Evolutionary conservation across 1,139 yeast genomes (phyloP).

Genomic region (Pichia cactophila): DNA sequence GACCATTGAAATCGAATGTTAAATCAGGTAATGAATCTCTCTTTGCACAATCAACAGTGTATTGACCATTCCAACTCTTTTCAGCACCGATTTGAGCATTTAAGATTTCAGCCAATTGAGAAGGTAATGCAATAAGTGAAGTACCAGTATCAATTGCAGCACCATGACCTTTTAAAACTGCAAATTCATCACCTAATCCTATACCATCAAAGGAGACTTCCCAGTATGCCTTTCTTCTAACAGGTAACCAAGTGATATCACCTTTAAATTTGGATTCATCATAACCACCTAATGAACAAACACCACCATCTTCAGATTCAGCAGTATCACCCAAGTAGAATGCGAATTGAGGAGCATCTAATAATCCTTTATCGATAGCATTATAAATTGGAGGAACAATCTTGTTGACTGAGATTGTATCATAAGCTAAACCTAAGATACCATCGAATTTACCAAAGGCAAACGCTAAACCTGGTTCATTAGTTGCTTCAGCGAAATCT

Average conservation of each 20-base stretch:
- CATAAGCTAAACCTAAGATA: conserved; percentile 89
- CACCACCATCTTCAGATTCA: conserved; percentile 68
- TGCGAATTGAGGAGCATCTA: conserved; percentile 80
- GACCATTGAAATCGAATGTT: conserved; percentile 81
- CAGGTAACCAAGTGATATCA: conserved; percentile 88
- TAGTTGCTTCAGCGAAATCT: conserved; percentile 94
- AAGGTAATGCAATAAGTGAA: conserved; percentile 87
- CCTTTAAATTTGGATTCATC: conserved; percentile 72
- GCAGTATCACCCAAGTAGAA: conserved; percentile 80
- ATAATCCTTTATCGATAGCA: conserved; percentile 71
- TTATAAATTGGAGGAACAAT: conserved; percentile 91
- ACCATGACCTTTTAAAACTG: conserved; percentile 74
- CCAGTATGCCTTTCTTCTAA: conserved; percentile 99
- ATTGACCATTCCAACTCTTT: conserved; percentile 96
- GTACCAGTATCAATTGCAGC: conserved; percentile 99
- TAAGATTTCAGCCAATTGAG: conserved; percentile 88
- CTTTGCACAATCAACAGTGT: conserved; percentile 77
- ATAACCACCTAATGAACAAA: conserved; percentile 90
- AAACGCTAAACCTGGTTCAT: conserved; percentile 95
- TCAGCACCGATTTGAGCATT: conserved; percentile 95
- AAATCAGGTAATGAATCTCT: conserved; percentile 83
- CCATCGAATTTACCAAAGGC: conserved; percentile 99
- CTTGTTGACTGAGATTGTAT: conserved; percentile 78
- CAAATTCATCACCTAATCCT: conserved; percentile 85
- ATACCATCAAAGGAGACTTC: conserved; percentile 89